Evolutionary conservation across 257 asterid genomes (phyloP).

Genomic region (Gentiana macrophylla): DNA sequence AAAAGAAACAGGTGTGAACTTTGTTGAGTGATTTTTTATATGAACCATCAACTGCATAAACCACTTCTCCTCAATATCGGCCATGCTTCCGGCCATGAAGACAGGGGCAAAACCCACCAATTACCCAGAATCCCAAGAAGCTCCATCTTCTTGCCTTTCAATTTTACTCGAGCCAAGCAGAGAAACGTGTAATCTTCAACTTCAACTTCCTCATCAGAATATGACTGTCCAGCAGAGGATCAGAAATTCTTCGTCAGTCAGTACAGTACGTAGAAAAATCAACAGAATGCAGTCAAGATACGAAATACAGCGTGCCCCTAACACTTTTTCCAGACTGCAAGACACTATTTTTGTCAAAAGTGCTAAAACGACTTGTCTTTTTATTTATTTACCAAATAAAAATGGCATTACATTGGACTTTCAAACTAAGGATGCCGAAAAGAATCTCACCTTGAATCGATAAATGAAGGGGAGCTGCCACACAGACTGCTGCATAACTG

Average conservation of each 20-base stretch:
- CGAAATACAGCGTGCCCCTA: too few species aligned
- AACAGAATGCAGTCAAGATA: too few species aligned
- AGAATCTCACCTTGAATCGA: conserved; percentile 26
- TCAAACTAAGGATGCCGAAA: neutral
- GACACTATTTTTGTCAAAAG: too few species aligned
- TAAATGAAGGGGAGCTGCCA: conserved; percentile 22
- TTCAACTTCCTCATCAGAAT: conserved; percentile 14
- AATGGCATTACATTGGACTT: neutral
- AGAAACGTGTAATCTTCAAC: conserved; percentile 17
- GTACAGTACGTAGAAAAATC: neutral
- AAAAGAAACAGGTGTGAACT: neutral
- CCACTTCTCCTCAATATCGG: conserved; percentile 1
- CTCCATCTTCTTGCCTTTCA: conserved; percentile 11
- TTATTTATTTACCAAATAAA: neutral
- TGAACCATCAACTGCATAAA: neutral
- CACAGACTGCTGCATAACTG: conserved; percentile 28
- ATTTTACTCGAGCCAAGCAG: conserved; percentile 11
- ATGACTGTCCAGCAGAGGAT: conserved; percentile 3
- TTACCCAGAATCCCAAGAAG: conserved; percentile 30
- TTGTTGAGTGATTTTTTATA: neutral
- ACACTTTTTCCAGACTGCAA: too few species aligned
- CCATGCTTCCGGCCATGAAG: conserved; percentile 14
- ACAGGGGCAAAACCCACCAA: conserved; percentile 34
- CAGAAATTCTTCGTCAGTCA: too few species aligned
- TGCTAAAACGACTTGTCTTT: neutral